A percentile compares a stretch with the other conserved stretches of the same genome.
Evolutionary conservation across 768 basidiomycete species (phyloP).

Genomic region (Pisolithus sp.): DNA sequence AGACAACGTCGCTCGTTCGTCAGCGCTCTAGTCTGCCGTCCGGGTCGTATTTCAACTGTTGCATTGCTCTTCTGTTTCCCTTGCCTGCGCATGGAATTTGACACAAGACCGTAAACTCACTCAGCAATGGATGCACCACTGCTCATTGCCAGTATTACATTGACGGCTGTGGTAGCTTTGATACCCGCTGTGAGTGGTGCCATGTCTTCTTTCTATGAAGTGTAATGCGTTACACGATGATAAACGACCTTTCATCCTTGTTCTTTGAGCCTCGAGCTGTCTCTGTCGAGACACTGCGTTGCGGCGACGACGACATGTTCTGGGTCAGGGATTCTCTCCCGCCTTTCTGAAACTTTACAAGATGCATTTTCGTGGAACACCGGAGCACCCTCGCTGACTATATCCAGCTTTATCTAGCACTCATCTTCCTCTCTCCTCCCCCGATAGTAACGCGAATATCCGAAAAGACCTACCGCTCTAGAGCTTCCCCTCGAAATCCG

Average conservation of each 20-base stretch:
- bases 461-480: conserved; percentile 64
- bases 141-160: conserved; percentile 12
- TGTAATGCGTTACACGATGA: conserved; percentile 29
- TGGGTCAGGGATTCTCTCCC: conserved; percentile 43
- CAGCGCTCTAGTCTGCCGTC: neutral
- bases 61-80: neutral
- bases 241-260: conserved; percentile 83
- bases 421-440: conserved; percentile 70
- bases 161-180: conserved; percentile 15
- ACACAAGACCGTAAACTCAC: neutral
- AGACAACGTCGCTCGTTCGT: neutral
- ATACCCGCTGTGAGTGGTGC: conserved; percentile 25
- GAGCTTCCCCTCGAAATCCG: conserved; percentile 47
- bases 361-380: neutral
- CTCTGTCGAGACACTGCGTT: conserved; percentile 40
- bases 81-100: neutral
- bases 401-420: conserved; percentile 57
- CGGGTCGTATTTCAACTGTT: neutral
- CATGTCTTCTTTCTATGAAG: neutral
- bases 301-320: conserved; percentile 51
- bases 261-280: conserved; percentile 78
- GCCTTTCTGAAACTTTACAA: conserved; percentile 29
- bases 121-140: conserved; percentile 21
- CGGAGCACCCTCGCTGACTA: conserved; percentile 9
- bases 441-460: conserved; percentile 56